A percentile compares a stretch with the other conserved stretches of the same genome.
Conservation (phyloP, 148 eudicot species). For the Fallopia convolvulus region DNA sequence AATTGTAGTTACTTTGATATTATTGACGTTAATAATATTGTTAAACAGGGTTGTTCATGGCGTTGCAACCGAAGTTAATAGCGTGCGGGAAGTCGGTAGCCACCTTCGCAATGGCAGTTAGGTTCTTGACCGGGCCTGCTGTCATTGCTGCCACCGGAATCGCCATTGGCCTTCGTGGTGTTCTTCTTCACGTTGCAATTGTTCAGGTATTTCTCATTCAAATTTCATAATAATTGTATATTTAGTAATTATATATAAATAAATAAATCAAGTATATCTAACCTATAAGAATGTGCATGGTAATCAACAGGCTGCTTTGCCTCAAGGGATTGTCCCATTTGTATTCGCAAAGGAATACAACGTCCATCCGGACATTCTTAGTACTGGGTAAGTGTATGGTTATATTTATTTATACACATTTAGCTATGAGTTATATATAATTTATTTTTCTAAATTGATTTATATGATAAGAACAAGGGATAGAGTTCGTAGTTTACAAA, state of each 20-base stretch:
- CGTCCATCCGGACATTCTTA: conserved; percentile 85
- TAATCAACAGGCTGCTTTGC: conserved; percentile 73
- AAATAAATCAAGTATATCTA: background rate
- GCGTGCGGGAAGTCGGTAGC: conserved; percentile 89
- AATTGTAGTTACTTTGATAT: too few species aligned
- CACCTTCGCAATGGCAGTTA: conserved; percentile 87
- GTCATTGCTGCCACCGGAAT: conserved; percentile 96
- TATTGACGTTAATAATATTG: background rate
- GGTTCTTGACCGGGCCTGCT: conserved; percentile 97
- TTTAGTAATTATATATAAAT: too few species aligned
- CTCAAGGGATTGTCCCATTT: conserved; percentile 96
- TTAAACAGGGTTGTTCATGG: conserved; percentile 84
- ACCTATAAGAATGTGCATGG: background rate
- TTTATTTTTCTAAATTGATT: background rate
- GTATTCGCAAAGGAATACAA: conserved; percentile 95
- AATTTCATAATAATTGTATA: too few species aligned
- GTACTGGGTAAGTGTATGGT: conserved; percentile 63
- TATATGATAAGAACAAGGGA: too few species aligned
- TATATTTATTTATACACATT: background rate
- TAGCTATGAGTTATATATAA: background rate
- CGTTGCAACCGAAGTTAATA: conserved; percentile 84
- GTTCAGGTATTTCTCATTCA: conserved; percentile 52
- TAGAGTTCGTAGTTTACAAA: background rate
- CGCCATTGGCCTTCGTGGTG: conserved; percentile 82
- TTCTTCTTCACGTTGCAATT: conserved; percentile 78